phyloP scores from a whole-genome alignment of 352 stramenopile genomes.

The Nothophytophthora sp. region DNA sequence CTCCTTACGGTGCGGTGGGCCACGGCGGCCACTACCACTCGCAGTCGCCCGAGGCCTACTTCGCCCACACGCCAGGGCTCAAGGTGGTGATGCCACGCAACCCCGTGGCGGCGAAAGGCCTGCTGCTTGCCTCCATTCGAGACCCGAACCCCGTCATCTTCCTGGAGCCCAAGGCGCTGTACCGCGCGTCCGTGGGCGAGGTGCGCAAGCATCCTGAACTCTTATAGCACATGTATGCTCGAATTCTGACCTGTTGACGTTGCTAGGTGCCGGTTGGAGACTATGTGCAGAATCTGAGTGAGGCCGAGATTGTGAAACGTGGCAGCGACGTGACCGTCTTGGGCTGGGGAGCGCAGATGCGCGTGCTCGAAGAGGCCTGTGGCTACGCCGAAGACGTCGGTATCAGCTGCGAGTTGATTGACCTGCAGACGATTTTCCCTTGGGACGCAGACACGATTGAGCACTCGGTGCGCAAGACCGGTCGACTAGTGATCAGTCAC shows the following conservation, averaged over 20 bases:
- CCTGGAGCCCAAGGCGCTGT: constrained; percentile 98
- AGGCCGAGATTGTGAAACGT: constrained; percentile 93
- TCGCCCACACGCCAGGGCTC: constrained; percentile 97
- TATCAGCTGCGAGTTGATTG: constrained; percentile 97
- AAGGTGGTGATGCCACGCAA: constrained; percentile 96
- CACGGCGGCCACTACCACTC: constrained; percentile 95
- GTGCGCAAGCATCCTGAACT: constrained; percentile 21
- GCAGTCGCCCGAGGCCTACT: constrained; percentile 97
- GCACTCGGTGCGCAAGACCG: constrained; percentile 97
- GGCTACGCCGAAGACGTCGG: constrained; percentile 90
- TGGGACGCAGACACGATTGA: constrained; percentile 96
- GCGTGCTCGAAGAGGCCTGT: constrained; percentile 82
- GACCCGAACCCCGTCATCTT: constrained; percentile 98
- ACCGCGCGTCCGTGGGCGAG: constrained; percentile 95
- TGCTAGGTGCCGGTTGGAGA: constrained; percentile 93
- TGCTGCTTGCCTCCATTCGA: constrained; percentile 95
- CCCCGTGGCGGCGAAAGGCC: constrained; percentile 94
- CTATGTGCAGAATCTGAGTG: constrained; percentile 93
- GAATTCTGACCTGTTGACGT: background rate
- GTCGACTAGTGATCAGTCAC: constrained; percentile 95
- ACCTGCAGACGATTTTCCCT: constrained; percentile 97
- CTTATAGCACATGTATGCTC: background rate
- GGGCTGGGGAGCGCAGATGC: constrained; percentile 93
- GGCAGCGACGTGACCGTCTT: constrained; percentile 96
- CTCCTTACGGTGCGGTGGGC: constrained; percentile 95